Conservation (phyloP, 495 filamentous ascomycete species). For the Cladorrhinum samala region DNA sequence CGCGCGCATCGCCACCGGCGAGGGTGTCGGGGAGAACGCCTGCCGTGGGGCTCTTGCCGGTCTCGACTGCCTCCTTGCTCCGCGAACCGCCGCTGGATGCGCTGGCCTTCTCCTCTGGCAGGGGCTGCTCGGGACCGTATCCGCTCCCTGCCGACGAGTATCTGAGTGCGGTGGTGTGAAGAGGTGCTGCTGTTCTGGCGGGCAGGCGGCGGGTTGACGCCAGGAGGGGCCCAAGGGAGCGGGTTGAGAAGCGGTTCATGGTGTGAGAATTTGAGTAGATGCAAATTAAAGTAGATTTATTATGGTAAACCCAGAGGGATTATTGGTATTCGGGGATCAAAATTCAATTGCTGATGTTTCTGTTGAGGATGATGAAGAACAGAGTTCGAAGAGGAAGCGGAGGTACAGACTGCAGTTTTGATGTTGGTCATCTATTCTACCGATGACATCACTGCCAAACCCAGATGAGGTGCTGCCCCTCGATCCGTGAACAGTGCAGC, state of each 20-base stretch:
- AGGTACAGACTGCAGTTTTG: background rate
- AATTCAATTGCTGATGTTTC: background rate
- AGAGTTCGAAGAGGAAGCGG: background rate
- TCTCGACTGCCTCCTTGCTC: conserved; percentile 36
- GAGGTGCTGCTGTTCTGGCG: background rate
- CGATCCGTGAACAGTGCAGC: too few relatives aligned
- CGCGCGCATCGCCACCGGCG: conserved; percentile 27
- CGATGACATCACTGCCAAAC: conserved; percentile 8
- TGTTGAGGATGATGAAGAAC: background rate
- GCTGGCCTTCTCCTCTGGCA: conserved; percentile 34
- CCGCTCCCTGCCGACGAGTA: background rate
- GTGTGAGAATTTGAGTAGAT: background rate
- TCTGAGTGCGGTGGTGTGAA: background rate
- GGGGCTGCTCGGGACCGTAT: conserved; percentile 12
- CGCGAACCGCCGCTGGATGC: conserved; percentile 40
- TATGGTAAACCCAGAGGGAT: background rate
- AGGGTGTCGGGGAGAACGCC: conserved; percentile 20
- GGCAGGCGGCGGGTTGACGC: background rate
- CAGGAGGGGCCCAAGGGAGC: conserved; percentile 1
- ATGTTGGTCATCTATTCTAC: too few relatives aligned
- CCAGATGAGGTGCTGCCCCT: too few relatives aligned
- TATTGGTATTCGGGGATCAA: background rate
- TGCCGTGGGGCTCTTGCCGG: conserved; percentile 15
- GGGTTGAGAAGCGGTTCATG: conserved; percentile 12
- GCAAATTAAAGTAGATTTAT: background rate